Percentiles rank a stretch among this genome's conserved stretches.
Conservation (phyloP, 805 yeast genomes). For the Starmerella scarabaei region DNA sequence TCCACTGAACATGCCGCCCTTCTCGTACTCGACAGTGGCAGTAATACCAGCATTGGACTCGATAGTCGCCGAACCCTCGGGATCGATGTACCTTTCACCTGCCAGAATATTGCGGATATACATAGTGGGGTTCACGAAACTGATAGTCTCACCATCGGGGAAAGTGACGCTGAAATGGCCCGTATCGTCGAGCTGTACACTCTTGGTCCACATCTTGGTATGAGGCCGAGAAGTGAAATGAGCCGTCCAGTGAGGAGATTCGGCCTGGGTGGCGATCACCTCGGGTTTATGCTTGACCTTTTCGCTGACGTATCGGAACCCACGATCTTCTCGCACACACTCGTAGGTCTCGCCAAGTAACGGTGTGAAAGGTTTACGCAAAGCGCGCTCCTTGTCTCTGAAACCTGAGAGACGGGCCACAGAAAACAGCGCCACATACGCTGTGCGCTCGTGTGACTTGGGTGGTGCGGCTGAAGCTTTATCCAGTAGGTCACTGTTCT, state of each 20-base stretch:
- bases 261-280: constrained; percentile 69
- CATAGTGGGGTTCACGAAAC: constrained; percentile 75
- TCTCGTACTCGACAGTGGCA: constrained; percentile 62
- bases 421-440: constrained; percentile 72
- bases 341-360: constrained; percentile 88
- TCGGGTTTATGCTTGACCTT: constrained; percentile 83
- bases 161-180: constrained; percentile 53
- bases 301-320: constrained; percentile 63
- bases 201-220: constrained; percentile 92
- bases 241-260: constrained; percentile 51
- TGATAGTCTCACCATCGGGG: constrained; percentile 52
- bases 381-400: constrained; percentile 60
- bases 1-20: constrained; percentile 74
- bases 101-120: constrained; percentile 78
- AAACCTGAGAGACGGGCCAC: constrained; percentile 57
- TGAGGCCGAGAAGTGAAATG: constrained; percentile 34
- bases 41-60: constrained; percentile 54
- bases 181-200: constrained; percentile 64
- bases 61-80: constrained; percentile 53
- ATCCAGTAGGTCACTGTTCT: constrained; percentile 56
- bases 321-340: constrained; percentile 69
- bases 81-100: constrained; percentile 90
- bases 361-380: constrained; percentile 90
- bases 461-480: constrained; percentile 41
- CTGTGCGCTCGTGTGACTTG: constrained; percentile 39